These are phyloP conservation scores for Fomes fomentarius DNA, from an alignment of 1,284 basidiomycete genomes.

Conservation along the genomic window DNA sequence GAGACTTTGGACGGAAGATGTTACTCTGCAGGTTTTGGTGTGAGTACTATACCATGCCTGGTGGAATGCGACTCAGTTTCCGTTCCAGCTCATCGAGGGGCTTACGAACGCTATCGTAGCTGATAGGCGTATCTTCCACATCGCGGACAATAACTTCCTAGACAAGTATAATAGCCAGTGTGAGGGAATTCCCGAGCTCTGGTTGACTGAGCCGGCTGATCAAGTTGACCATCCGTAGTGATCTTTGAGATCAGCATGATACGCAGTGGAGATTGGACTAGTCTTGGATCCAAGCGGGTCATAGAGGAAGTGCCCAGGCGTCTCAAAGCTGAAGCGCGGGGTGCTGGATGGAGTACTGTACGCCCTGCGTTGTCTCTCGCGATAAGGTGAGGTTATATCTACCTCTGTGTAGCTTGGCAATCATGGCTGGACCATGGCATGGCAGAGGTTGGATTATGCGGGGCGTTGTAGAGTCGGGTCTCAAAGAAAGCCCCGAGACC, in stretches of 20 bases:
- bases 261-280: too few relatives aligned
- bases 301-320: too few relatives aligned
- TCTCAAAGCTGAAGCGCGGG: too few relatives aligned
- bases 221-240: not conserved
- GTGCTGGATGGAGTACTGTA: too few relatives aligned
- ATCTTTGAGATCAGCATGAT: too few relatives aligned
- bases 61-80: too few relatives aligned
- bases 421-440: not conserved
- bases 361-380: conserved; percentile 41
- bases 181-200: not conserved
- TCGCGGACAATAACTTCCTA: conserved; percentile 24
- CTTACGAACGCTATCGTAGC: conserved; percentile 37
- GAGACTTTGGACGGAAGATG: not conserved
- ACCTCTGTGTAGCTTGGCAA: not conserved
- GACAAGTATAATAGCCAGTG: conserved; percentile 40
- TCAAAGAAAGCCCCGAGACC: not conserved
- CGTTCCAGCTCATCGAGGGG: conserved; percentile 26
- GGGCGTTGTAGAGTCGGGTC: not conserved
- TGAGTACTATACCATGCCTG: not conserved
- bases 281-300: too few relatives aligned
- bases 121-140: conserved; percentile 38
- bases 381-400: conserved; percentile 34
- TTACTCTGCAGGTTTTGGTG: too few relatives aligned
- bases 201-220: too few relatives aligned
- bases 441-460: conserved; percentile 41